phyloP scores from a whole-genome alignment of 2,329 filamentous ascomycete species.

The Orbilia blumenaviensis region DNA sequence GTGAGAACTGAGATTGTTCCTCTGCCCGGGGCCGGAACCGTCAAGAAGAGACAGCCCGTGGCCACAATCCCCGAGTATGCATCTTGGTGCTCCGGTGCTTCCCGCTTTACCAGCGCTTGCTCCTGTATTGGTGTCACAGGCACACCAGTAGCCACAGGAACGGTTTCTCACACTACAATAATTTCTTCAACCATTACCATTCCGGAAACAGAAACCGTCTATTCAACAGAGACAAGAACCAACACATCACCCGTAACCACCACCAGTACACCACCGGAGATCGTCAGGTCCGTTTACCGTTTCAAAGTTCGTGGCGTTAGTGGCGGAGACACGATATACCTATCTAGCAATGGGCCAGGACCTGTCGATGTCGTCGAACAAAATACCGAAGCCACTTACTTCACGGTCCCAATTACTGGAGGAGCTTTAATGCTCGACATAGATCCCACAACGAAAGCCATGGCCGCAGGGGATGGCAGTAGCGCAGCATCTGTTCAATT shows the following conservation, averaged over 20 bases:
- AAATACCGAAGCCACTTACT: not conserved
- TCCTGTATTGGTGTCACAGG: conserved; percentile 57
- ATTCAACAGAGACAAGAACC: not conserved
- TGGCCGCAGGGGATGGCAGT: not conserved
- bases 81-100: conserved; percentile 54
- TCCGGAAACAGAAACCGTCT: not conserved
- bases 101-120: conserved; percentile 58
- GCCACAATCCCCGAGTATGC: conserved; percentile 56
- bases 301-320: not conserved
- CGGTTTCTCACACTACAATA: not conserved
- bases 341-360: not conserved
- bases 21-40: not conserved
- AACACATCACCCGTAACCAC: not conserved
- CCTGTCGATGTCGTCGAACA: not conserved
- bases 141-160: not conserved
- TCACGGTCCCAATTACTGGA: not conserved
- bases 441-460: no score
- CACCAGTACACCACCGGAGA: not conserved
- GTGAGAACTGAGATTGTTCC: not conserved
- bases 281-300: not conserved
- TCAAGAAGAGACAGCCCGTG: not conserved
- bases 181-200: not conserved
- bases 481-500: not conserved
- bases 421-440: not conserved
- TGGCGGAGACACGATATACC: not conserved